phyloP scores from a whole-genome alignment of 2,329 filamentous ascomycete species.

The Xylariaceae sp. region DNA sequence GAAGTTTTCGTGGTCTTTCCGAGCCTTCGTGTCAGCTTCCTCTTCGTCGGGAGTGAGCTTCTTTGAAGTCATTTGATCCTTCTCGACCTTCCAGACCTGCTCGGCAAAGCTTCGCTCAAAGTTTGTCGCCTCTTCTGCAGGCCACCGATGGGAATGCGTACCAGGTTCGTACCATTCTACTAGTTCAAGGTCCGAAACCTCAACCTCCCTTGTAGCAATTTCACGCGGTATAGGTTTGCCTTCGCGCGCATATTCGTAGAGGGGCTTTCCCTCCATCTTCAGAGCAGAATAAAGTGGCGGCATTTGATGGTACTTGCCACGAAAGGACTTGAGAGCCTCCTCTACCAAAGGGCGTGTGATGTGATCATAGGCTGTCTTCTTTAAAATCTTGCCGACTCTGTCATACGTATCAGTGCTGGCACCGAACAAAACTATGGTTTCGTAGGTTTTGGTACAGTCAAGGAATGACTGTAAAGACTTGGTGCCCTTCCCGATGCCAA shows the following conservation, averaged over 20 bases:
- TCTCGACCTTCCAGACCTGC: slow-evolving; percentile 69
- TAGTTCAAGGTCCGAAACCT: slow-evolving; percentile 78
- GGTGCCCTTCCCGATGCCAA: slow-evolving; percentile 86
- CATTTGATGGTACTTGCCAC: slow-evolving; percentile 84
- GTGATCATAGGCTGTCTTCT: slow-evolving; percentile 76
- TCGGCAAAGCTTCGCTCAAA: slow-evolving; percentile 79
- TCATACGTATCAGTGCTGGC: slow-evolving; percentile 94
- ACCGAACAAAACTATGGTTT: slow-evolving; percentile 87
- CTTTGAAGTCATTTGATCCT: slow-evolving; percentile 57
- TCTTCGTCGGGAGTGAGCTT: slow-evolving; percentile 61
- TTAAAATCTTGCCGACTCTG: slow-evolving; percentile 80
- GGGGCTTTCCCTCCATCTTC: slow-evolving; percentile 89
- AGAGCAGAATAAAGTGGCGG: slow-evolving; percentile 93
- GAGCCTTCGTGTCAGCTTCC: slow-evolving; percentile 59
- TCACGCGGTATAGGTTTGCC: slow-evolving; percentile 85
- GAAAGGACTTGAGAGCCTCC: slow-evolving; percentile 74
- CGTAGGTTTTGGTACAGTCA: slow-evolving; percentile 90
- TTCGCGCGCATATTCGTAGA: slow-evolving; percentile 95
- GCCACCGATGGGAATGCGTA: slow-evolving; percentile 79
- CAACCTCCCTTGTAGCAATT: slow-evolving; percentile 80
- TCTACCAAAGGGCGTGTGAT: slow-evolving; percentile 81
- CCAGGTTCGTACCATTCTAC: slow-evolving; percentile 86
- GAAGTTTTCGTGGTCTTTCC: slow-evolving; percentile 61
- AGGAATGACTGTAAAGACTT: slow-evolving; percentile 82
- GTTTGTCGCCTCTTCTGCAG: slow-evolving; percentile 75